Evolutionary conservation across 208 protist species (phyloP), one percentile per base, ranked within the genome.

Genomic region (Trypanosoma cruzi): DNA sequence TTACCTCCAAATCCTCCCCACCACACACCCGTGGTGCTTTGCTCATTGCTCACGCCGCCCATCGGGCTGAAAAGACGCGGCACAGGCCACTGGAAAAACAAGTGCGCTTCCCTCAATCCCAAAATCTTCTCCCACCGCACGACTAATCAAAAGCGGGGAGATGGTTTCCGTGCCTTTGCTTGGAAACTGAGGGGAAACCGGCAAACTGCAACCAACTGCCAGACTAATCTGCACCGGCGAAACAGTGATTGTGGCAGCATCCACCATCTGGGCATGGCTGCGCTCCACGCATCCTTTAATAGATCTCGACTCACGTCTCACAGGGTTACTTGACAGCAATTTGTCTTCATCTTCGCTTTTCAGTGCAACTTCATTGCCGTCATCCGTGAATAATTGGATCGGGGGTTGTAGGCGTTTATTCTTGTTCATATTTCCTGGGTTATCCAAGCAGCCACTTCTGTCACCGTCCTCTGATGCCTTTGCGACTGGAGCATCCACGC

Each of bases 111-210:
- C 54, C 22, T 46, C 40, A 64, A 16, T 26, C 2, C 16, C 18
- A 7, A 44, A 34, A 36, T 44, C 53, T 54, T n/a, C 22, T 28
- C 22, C 46, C n/a, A 55, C 29, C 53, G 16, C 61, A 34, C 20
- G 42, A 29, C 46, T 54, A 34, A 66, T 66, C 29, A 66, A 28
- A 11, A 32, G 16, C 28, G 61, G 61, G 31, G 61, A 55, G 31
- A 52, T 53, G 18, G 61, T 66, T 55, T 52, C 61, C 14, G 46
- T 55, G 22, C 4, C 11, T 54, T 36, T 22, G 26, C 40, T 52
- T 24, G 46, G 14, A 7, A 24, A 16, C 4, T 55, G n/a, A 24
- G 44, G 61, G 14, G 61, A 50, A 34, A 42, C n/a, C n/a, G 61
- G 61, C 5, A 55, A 24, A 24, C 61, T 54, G 36, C 61, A 44